A percentile compares a stretch with the other conserved stretches of the same genome.
These are phyloP conservation scores for Cryptococcus hybrid DNA, from an alignment of 1,284 basidiomycete species.

Conservation along the genomic window DNA sequence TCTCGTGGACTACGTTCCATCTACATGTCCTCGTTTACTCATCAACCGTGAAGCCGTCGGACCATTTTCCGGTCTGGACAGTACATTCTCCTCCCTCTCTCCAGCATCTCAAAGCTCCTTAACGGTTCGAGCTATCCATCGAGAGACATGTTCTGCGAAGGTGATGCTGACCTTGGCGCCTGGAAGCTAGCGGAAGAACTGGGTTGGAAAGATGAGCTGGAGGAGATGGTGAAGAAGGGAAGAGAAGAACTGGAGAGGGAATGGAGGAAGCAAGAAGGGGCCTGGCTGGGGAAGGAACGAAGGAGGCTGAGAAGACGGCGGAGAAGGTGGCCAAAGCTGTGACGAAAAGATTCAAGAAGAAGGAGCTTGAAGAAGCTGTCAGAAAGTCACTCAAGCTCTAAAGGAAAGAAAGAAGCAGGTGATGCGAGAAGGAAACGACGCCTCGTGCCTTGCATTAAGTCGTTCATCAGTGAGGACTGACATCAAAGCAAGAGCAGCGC, in stretches of 20 bases:
- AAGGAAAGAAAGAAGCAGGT: too few species aligned
- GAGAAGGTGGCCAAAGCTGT: conserved; percentile 2
- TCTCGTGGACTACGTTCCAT: conserved; percentile 51
- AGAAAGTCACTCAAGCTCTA: too few species aligned
- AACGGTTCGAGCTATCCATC: background rate
- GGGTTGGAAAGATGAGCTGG: conserved; percentile 47
- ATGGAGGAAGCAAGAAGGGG: conserved; percentile 32
- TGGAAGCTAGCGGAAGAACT: conserved; percentile 34
- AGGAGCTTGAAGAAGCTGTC: background rate
- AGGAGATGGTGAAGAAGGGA: conserved; percentile 29
- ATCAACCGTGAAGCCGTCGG: conserved; percentile 59
- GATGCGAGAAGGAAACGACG: too few species aligned
- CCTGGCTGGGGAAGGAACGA: background rate
- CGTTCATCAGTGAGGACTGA: too few species aligned
- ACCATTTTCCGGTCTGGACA: conserved; percentile 22
- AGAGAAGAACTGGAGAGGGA: conserved; percentile 22
- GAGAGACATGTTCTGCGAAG: conserved; percentile 47
- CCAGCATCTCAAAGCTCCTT: background rate
- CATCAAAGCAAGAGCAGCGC: too few species aligned
- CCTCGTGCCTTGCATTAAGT: too few species aligned
- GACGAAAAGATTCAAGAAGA: background rate
- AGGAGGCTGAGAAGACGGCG: conserved; percentile 3
- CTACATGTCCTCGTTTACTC: conserved; percentile 52
- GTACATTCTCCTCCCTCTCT: background rate
- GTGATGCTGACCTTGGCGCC: conserved; percentile 47